These are phyloP conservation scores for Xylaria cubensis DNA, from an alignment of 495 filamentous ascomycete species.

Conservation along the genomic window DNA sequence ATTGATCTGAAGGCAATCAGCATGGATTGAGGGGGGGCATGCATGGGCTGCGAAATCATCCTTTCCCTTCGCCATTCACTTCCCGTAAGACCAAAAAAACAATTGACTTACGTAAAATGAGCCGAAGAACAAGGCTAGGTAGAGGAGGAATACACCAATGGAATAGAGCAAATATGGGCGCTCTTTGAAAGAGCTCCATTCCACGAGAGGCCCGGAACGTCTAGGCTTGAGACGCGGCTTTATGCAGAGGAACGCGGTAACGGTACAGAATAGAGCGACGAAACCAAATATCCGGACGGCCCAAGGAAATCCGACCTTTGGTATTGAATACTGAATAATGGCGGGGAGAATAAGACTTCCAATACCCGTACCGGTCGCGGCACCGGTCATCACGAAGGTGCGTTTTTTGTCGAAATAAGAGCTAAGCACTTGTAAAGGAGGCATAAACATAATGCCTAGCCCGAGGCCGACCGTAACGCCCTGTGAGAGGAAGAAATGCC, in stretches of 20 bases:
- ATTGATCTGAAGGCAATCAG: slow-evolving; percentile 30
- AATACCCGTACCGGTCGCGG: slow-evolving; percentile 51
- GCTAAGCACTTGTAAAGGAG: slow-evolving; percentile 46
- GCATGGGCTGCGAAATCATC: background rate
- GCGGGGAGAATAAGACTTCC: slow-evolving; percentile 53
- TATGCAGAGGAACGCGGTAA: slow-evolving; percentile 32
- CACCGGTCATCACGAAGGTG: slow-evolving; percentile 44
- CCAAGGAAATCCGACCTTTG: slow-evolving; percentile 52
- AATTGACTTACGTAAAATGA: slow-evolving; percentile 52
- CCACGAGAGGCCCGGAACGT: slow-evolving; percentile 44
- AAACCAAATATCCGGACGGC: slow-evolving; percentile 46
- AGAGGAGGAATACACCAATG: slow-evolving; percentile 48
- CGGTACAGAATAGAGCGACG: slow-evolving; percentile 40
- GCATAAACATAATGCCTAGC: slow-evolving; percentile 53
- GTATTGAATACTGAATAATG: slow-evolving; percentile 50
- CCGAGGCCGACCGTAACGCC: slow-evolving; percentile 51
- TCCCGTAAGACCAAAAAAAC: slow-evolving; percentile 17
- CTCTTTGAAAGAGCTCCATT: slow-evolving; percentile 53
- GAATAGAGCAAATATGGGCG: slow-evolving; percentile 47
- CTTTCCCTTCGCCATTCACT: background rate
- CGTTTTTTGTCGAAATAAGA: slow-evolving; percentile 51
- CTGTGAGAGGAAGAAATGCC: slow-evolving; percentile 55
- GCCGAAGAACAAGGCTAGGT: slow-evolving; percentile 54
- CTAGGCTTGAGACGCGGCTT: slow-evolving; percentile 43
- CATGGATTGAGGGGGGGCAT: background rate